These are phyloP conservation scores for Trametes elegans DNA, from an alignment of 768 basidiomycete genomes.

Conservation along the genomic window DNA sequence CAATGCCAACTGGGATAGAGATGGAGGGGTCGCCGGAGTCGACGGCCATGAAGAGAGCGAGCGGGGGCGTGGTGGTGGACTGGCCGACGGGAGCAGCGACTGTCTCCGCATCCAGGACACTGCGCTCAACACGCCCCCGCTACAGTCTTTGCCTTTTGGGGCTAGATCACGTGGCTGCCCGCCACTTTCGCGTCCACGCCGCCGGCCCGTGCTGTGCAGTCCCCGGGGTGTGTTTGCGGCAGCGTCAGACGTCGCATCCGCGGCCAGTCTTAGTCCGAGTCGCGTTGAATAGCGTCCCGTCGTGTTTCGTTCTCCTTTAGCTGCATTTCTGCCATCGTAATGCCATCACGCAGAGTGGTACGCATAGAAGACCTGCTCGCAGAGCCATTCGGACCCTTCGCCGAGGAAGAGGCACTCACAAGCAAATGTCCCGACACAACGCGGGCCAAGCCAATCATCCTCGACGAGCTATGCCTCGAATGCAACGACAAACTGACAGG, in stretches of 20 bases:
- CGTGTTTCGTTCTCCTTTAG: too few relatives aligned
- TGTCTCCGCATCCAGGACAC: neutral
- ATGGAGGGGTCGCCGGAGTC: constrained; percentile 28
- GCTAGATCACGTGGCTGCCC: constrained; percentile 5
- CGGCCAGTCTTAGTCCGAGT: too few relatives aligned
- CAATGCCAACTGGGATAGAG: constrained; percentile 42
- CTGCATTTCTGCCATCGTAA: too few relatives aligned
- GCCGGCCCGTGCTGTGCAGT: neutral
- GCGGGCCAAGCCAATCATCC: neutral
- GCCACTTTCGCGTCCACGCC: neutral
- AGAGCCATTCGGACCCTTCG: constrained; percentile 25
- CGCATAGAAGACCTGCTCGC: constrained; percentile 4
- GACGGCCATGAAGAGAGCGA: constrained; percentile 25
- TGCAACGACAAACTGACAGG: constrained; percentile 14
- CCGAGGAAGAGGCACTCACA: constrained; percentile 17
- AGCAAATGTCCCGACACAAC: constrained; percentile 9
- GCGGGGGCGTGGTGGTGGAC: neutral
- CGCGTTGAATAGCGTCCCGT: too few relatives aligned
- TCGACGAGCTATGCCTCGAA: constrained; percentile 15
- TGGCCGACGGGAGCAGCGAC: neutral
- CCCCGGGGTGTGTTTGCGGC: too few relatives aligned
- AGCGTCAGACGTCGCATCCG: too few relatives aligned
- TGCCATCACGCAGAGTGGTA: neutral
- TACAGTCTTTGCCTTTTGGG: neutral
- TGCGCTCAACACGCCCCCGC: neutral